These are phyloP conservation scores for Pseudocercospora macadamiae DNA, from an alignment of 2,329 filamentous ascomycete species.

Conservation along the genomic window DNA sequence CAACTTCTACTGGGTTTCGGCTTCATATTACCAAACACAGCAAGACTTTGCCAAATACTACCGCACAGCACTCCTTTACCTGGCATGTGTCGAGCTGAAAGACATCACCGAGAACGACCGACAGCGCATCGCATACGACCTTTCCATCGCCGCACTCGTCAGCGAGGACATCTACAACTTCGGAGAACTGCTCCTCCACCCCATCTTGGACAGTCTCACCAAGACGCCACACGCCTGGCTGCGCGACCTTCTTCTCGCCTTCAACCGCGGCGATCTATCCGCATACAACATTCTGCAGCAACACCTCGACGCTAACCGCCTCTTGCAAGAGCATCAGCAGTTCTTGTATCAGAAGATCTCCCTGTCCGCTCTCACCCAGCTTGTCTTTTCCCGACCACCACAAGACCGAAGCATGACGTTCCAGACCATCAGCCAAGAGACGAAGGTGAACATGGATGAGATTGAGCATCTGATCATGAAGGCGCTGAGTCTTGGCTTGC, in stretches of 20 bases:
- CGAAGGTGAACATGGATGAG: slow-evolving; percentile 85
- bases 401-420: slow-evolving; percentile 97
- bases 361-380: slow-evolving; percentile 91
- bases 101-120: slow-evolving; percentile 75
- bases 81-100: slow-evolving; percentile 88
- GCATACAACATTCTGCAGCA: slow-evolving; percentile 77
- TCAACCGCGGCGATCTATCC: slow-evolving; percentile 90
- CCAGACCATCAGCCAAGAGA: slow-evolving; percentile 83
- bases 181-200: slow-evolving; percentile 95
- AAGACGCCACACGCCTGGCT: slow-evolving; percentile 82
- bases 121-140: slow-evolving; percentile 83
- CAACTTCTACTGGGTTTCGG: slow-evolving; percentile 92
- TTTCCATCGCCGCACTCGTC: slow-evolving; percentile 87
- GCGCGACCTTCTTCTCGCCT: slow-evolving; percentile 92
- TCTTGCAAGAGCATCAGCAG: slow-evolving; percentile 76
- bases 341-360: slow-evolving; percentile 98
- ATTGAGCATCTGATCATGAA: slow-evolving; percentile 99
- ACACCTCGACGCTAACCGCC: slow-evolving; percentile 74
- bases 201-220: slow-evolving; percentile 83
- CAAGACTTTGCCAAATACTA: slow-evolving; percentile 96
- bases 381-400: slow-evolving; percentile 91
- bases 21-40: slow-evolving; percentile 89
- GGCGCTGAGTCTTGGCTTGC: slow-evolving; percentile 87
- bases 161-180: slow-evolving; percentile 99
- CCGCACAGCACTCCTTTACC: slow-evolving; percentile 94